Base-by-base conservation (phyloP, 768 basidiomycete genomes). In the Russula olivacea region DNA sequence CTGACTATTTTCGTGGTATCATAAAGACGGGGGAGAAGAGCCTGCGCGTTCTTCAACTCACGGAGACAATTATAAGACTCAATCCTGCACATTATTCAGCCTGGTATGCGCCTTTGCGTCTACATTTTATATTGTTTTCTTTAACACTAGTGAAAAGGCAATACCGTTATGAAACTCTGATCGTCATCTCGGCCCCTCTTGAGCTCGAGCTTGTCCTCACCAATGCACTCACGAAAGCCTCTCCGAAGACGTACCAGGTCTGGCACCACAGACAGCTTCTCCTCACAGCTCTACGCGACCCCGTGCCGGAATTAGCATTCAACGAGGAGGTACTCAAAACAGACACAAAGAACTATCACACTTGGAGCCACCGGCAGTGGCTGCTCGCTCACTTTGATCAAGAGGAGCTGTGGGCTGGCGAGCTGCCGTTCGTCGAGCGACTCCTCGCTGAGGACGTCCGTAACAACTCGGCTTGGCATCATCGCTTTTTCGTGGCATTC, bases 311-410 rank as follows among this genome's bases (percentile, higher is more conserved):
- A 74, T 86, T 98, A 59, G 78, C 72, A 40, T 98, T 97, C 74
- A 87, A 93, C 72, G 81, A 85, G 55, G 74, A 76, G 59, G 85
- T 86, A 1, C 82, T 99, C 34, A 76, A 81, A 9, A 80, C 75
- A 23, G 97, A 99, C 71, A 75, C 84, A 50, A 99, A 99, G 82
- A 99, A 99, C 77, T 99, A 99, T 73, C 96, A 98, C 74, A 98
- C 97, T 0, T 99, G 97, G 97, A 91, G 91, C 9, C 96, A 98
- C 74, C 83, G 96, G 8, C 95, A 99, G 73, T 98, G 94, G 93
- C 73, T 94, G 14, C 83, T 97, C 48, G 87, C 90, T 10, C 84
- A 88, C 71, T 95, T 95, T 78, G 85, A 87, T 68, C 80, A 86
- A 61, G 79, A 82, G 40, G 79, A 74, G n/a, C 68, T 93, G 65